Conservation (phyloP, 2,329 filamentous ascomycete genomes). For the Phialemonium atrogriseum region DNA sequence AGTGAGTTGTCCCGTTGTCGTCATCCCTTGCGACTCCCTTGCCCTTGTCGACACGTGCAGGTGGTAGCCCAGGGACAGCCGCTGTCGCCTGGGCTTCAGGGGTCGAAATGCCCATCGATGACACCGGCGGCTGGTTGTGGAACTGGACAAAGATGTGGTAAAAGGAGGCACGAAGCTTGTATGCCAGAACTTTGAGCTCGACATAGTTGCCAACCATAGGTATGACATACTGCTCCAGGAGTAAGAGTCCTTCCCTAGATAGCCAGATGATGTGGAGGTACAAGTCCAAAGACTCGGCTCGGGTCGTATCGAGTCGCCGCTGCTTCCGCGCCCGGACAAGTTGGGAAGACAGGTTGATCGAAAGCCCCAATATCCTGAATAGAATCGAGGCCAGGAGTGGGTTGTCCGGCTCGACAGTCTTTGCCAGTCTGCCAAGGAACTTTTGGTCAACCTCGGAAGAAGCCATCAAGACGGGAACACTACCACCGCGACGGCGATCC, state of each 20-base stretch:
- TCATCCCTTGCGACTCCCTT: conserved; percentile 38
- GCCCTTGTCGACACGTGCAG: conserved; percentile 35
- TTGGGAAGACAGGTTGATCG: conserved; percentile 77
- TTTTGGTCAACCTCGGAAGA: conserved; percentile 97
- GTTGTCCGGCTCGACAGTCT: conserved; percentile 68
- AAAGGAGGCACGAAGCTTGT: conserved; percentile 88
- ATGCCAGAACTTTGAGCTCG: conserved; percentile 82
- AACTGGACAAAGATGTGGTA: conserved; percentile 96
- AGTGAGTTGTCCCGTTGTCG: conserved; percentile 33
- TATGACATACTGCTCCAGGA: conserved; percentile 80
- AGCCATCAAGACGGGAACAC: conserved; percentile 67
- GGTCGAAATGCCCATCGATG: conserved; percentile 46
- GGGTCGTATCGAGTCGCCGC: conserved; percentile 71
- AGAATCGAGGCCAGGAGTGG: conserved; percentile 73
- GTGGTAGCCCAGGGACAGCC: conserved; percentile 20
- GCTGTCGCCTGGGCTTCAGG: conserved; percentile 32
- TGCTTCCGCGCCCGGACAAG: conserved; percentile 77
- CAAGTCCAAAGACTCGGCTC: conserved; percentile 72
- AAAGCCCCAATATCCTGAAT: conserved; percentile 86
- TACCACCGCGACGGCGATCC: too few species aligned
- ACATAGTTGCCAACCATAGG: conserved; percentile 72
- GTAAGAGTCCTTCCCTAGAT: conserved; percentile 78
- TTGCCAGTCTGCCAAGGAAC: conserved; percentile 83
- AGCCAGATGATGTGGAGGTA: conserved; percentile 92
- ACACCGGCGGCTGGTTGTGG: conserved; percentile 79